Base-by-base conservation (phyloP, 2,329 filamentous ascomycete genomes). In the Penicillium italicum region DNA sequence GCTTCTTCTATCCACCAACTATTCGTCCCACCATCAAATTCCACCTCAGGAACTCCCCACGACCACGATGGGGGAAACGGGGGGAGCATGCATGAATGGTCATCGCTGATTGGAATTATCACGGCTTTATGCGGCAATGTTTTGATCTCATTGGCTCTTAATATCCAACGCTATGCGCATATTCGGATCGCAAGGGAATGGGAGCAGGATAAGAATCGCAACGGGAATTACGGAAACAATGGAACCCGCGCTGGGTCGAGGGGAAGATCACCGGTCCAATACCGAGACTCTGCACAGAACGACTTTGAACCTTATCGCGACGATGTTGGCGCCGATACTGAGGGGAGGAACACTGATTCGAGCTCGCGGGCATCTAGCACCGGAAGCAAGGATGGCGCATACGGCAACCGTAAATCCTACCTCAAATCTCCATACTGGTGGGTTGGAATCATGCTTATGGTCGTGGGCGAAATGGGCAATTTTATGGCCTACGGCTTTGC, bases 401-500 rank as follows among this genome's bases (percentile, higher is more conserved):
- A 71, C 2, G 72, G 69, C 34, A 78, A 79, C 58, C 78, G 85
- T 30, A 86, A 87, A 55, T 88, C 85, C 6, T 99, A 99, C 73
- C 82, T 99, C 57, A 86, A 85, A 61, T 96, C 91, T 34, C 91
- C 91, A 1, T 97, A 94, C 70, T 99, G 94, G 94, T 99, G 94
- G 94, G 77, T 87, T 31, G 94, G 94, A 20, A 93, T 97, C 62
- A 82, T 95, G 16, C 80, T 99, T 57, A 99, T 99, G 84, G 91
- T 87, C 0, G 77, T 96, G 24, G 94, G 94, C 55, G 94, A 99
- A 77, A 88, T 89, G 69, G 94, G 94, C 49, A 99, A 99, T 72
- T 99, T 99, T 69, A 78, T 99, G 60, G 94, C 94, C 0, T 99
- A 99, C 69, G 94, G 94, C 24, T 99, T 99, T 72, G 94, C 94